phyloP scores from a whole-genome alignment of 305 asterid species.

The Fraxinus greggii region DNA sequence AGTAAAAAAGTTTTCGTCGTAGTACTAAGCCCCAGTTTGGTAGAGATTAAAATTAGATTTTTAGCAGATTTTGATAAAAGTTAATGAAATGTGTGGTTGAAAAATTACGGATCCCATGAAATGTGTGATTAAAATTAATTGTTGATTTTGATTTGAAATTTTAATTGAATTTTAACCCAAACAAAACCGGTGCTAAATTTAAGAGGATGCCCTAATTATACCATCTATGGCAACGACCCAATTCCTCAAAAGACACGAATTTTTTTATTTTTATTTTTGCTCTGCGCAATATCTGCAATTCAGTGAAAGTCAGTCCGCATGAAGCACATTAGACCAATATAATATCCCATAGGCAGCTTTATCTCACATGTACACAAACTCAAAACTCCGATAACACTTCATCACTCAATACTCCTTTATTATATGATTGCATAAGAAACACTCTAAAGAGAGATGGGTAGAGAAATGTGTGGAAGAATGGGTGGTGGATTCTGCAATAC shows the following conservation, averaged over 20 bases:
- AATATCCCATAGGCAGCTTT: slow-evolving; percentile 14
- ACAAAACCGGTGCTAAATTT: neutral
- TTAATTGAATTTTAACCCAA: no score
- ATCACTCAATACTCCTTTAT: neutral
- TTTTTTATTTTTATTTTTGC: neutral
- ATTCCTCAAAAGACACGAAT: slow-evolving; percentile 34
- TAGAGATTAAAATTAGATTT: no score
- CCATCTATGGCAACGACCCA: slow-evolving; percentile 20
- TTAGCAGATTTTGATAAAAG: no score
- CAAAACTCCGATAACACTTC: slow-evolving; percentile 1
- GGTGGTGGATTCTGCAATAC: slow-evolving; percentile 1
- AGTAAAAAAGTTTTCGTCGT: neutral
- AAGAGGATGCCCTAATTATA: slow-evolving; percentile 36
- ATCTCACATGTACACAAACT: neutral
- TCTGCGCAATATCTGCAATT: neutral
- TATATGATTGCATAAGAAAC: slow-evolving; percentile 6
- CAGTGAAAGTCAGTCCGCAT: slow-evolving; percentile 22
- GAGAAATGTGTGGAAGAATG: slow-evolving; percentile 17
- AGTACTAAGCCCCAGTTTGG: no score
- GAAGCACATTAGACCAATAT: slow-evolving; percentile 13
- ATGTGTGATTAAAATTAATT: no score
- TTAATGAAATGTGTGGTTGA: no score
- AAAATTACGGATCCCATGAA: no score
- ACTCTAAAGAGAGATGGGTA: slow-evolving; percentile 22
- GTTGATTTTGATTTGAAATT: no score